Evolutionary conservation across 108 stramenopile genomes (phyloP).

Genomic region (Cyclostephanos tholiformis): DNA sequence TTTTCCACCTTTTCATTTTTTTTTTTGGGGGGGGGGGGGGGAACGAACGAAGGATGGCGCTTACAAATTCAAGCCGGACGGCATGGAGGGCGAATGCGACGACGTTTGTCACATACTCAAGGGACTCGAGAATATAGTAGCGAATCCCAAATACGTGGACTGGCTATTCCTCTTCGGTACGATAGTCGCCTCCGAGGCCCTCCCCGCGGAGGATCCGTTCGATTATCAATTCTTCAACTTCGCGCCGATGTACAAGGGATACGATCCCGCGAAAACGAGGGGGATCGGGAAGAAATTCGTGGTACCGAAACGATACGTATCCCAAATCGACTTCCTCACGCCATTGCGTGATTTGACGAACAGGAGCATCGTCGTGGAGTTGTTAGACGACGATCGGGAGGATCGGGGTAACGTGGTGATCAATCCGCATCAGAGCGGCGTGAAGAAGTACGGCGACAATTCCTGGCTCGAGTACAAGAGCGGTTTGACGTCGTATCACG

Average conservation of each 20-base stretch:
- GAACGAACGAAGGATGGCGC: too few species aligned
- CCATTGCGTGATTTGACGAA: conserved; percentile 54
- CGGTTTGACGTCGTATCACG: conserved; percentile 39
- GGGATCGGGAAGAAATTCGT: conserved; percentile 64
- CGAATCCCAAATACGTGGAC: conserved; percentile 57
- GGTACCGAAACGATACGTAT: conserved; percentile 73
- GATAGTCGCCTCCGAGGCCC: conserved; percentile 51
- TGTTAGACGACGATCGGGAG: conserved; percentile 36
- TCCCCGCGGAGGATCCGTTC: conserved; percentile 47
- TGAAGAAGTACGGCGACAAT: conserved; percentile 54
- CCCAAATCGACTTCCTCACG: conserved; percentile 66
- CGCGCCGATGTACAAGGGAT: conserved; percentile 71
- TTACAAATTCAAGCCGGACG: conserved; percentile 53
- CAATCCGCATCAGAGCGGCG: conserved; percentile 39
- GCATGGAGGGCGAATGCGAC: conserved; percentile 38
- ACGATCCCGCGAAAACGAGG: conserved; percentile 54
- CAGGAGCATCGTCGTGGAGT: conserved; percentile 39
- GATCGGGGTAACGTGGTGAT: conserved; percentile 30
- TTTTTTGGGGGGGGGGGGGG: too few species aligned
- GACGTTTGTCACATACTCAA: conserved; percentile 64
- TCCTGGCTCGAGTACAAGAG: conserved; percentile 61
- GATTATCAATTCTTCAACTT: conserved; percentile 78
- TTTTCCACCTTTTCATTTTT: too few species aligned
- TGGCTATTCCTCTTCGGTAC: conserved; percentile 84
- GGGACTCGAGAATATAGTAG: conserved; percentile 60